Evolutionary conservation across 306 rosid genomes (phyloP).

Genomic region (Inga oerstediana): DNA sequence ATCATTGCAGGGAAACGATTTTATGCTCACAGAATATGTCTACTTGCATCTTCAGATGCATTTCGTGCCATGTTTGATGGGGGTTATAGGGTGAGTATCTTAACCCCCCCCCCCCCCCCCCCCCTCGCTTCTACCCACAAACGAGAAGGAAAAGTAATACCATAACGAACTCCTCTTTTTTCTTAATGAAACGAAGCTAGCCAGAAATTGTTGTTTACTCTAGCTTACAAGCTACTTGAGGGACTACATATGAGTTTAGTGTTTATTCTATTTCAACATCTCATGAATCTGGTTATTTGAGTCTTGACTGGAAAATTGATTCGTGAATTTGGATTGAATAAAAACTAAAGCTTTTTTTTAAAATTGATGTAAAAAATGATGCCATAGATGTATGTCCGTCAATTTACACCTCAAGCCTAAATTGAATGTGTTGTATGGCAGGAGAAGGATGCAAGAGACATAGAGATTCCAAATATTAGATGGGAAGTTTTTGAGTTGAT

Average conservation of each 20-base stretch:
- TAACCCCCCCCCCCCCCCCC: constrained; percentile 16
- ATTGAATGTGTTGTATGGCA: constrained; percentile 43
- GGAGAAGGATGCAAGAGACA: constrained; percentile 99
- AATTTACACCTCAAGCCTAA: not conserved
- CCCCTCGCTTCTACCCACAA: not conserved
- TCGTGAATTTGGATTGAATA: constrained; percentile 12
- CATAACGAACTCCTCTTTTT: not conserved
- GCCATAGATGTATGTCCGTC: constrained; percentile 19
- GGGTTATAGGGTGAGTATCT: constrained; percentile 87
- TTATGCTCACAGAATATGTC: constrained; percentile 94
- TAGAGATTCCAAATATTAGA: constrained; percentile 96
- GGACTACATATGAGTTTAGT: constrained; percentile 13
- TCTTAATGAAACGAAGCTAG: not conserved
- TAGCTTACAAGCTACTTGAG: constrained; percentile 25
- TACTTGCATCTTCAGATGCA: constrained; percentile 96
- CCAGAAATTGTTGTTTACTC: not conserved
- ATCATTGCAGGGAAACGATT: constrained; percentile 81
- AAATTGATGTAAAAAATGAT: constrained; percentile 25
- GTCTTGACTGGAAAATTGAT: constrained; percentile 17
- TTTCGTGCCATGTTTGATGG: constrained; percentile 99
- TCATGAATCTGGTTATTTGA: not conserved
- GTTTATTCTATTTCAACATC: constrained; percentile 1
- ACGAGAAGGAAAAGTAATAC: not conserved
- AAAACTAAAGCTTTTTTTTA: not conserved
- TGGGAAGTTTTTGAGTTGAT: constrained; percentile 97